phyloP scores from a whole-genome alignment of 2,329 filamentous ascomycete species.

The Penicillium sp. region DNA sequence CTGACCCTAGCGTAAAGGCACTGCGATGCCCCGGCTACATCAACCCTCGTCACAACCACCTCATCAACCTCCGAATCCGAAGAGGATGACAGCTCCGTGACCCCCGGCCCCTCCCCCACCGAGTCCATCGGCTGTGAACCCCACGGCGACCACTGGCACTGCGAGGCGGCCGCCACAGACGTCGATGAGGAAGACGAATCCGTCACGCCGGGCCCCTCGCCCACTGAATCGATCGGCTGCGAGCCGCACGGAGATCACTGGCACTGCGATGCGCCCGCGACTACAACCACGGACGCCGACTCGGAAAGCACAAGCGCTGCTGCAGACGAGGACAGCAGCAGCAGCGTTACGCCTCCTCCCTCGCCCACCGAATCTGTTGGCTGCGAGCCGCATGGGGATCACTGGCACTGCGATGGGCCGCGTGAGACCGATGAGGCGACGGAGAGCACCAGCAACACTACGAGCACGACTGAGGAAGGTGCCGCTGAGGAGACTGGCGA shows the following conservation, averaged over 20 bases:
- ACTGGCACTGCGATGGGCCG: slow-evolving; percentile 30
- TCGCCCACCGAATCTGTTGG: slow-evolving; percentile 31
- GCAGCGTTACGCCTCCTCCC: slow-evolving; percentile 19
- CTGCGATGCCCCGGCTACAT: slow-evolving; percentile 33
- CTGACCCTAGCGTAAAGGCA: slow-evolving; percentile 26
- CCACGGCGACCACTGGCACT: slow-evolving; percentile 33
- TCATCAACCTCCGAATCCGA: neutral
- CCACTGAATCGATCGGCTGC: slow-evolving; percentile 36
- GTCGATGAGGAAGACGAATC: neutral
- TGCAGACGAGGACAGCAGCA: slow-evolving; percentile 10
- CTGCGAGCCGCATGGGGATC: slow-evolving; percentile 29
- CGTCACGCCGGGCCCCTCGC: slow-evolving; percentile 31
- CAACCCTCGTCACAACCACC: neutral
- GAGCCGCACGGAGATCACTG: slow-evolving; percentile 36
- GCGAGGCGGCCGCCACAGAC: slow-evolving; percentile 8
- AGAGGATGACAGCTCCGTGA: neutral
- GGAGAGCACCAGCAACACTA: slow-evolving; percentile 4
- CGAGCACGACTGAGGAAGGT: slow-evolving; percentile 14
- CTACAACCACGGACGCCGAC: slow-evolving; percentile 12
- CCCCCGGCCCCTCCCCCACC: slow-evolving; percentile 36
- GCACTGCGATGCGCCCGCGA: slow-evolving; percentile 37
- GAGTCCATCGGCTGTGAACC: slow-evolving; percentile 33
- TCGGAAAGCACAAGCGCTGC: neutral
- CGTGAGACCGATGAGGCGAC: slow-evolving; percentile 17
- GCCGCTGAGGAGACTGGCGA: slow-evolving; percentile 12